phyloP scores from a whole-genome alignment of 225 moss, liverwort and hornwort genomes.

The Anthoceros angustus region DNA sequence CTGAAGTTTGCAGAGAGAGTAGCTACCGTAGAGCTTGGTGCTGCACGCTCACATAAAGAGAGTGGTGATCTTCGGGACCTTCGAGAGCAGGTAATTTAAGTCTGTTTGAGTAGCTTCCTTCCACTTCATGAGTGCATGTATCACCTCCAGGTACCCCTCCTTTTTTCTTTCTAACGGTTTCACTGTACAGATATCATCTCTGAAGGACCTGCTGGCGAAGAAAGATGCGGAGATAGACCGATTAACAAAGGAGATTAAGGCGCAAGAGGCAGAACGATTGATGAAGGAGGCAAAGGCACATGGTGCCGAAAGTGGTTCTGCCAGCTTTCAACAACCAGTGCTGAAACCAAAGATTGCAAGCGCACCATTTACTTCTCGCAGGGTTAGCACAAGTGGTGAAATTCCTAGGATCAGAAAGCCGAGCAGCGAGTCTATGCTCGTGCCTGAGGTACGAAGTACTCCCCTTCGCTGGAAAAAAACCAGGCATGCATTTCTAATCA shows the following conservation, averaged over 20 bases:
- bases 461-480: background rate
- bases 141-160: too few relatives aligned
- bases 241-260: constrained; percentile 3
- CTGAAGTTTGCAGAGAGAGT: constrained; percentile 92
- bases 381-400: background rate
- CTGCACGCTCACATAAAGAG: constrained; percentile 76
- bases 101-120: too few relatives aligned
- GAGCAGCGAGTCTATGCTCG: background rate
- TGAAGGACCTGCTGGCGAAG: constrained; percentile 21
- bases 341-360: background rate
- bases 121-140: too few relatives aligned
- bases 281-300: background rate
- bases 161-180: too few relatives aligned
- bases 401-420: background rate
- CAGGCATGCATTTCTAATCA: background rate
- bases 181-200: constrained; percentile 8
- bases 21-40: constrained; percentile 77
- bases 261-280: background rate
- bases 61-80: constrained; percentile 78
- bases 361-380: background rate
- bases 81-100: constrained; percentile 37
- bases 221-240: constrained; percentile 26
- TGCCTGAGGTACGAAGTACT: background rate
- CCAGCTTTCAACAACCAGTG: background rate
- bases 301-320: background rate